phyloP scores from a whole-genome alignment of 2,329 filamentous ascomycete species.

The Phialophora macrospora region DNA sequence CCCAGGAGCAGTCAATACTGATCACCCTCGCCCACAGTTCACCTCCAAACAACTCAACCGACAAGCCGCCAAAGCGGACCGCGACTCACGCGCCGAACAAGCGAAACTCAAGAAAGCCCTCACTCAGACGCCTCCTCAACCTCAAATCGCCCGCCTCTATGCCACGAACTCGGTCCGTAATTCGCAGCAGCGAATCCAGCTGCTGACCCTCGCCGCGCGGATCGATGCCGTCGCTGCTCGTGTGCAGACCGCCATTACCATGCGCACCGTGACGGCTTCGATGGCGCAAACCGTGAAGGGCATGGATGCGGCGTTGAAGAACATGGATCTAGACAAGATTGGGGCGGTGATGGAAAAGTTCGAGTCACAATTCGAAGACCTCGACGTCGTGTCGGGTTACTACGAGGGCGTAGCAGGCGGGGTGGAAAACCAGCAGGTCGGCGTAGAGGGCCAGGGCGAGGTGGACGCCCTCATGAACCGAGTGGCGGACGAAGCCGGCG shows the following conservation, averaged over 20 bases:
- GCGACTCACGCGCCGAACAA: constrained; percentile 54
- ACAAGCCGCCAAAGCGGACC: constrained; percentile 53
- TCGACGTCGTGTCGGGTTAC: constrained; percentile 64
- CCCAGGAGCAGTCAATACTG: neutral
- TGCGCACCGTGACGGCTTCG: constrained; percentile 53
- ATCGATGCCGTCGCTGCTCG: constrained; percentile 57
- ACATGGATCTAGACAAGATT: constrained; percentile 59
- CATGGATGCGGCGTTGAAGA: constrained; percentile 52
- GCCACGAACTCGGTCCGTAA: constrained; percentile 54
- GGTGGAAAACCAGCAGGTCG: constrained; percentile 42
- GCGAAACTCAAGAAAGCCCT: constrained; percentile 55
- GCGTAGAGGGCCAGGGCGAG: constrained; percentile 73
- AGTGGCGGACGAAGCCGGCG: constrained; percentile 84
- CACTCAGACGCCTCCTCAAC: constrained; percentile 51
- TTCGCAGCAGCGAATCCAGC: constrained; percentile 53
- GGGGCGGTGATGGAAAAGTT: constrained; percentile 70
- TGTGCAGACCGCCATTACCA: constrained; percentile 54
- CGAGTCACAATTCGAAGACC: constrained; percentile 60
- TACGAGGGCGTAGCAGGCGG: constrained; percentile 80
- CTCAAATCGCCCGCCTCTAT: constrained; percentile 57
- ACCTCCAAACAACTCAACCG: constrained; percentile 56
- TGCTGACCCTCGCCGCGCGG: constrained; percentile 53
- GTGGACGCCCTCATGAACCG: constrained; percentile 85
- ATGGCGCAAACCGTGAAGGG: constrained; percentile 53
- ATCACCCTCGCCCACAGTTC: constrained; percentile 42